Base-by-base conservation (phyloP, 1,284 basidiomycete species). In the Takashimella tepidaria region DNA sequence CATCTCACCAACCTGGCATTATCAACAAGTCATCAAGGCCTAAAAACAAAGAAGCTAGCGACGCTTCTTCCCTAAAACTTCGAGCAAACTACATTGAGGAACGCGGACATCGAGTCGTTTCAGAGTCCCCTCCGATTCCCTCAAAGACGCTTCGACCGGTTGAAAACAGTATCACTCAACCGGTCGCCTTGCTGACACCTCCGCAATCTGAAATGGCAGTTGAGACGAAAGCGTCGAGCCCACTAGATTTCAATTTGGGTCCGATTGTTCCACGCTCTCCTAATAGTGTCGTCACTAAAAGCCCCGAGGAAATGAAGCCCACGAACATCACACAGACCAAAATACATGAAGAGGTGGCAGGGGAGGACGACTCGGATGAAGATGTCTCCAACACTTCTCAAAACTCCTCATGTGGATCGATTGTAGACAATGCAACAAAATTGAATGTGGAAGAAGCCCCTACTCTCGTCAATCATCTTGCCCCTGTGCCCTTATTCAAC, bases 401-500 rank as follows among this genome's bases (percentile, higher is more conserved):
- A 16, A 37, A 37, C 16, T 37, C 31, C 10, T 16, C 16, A 8
- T 8, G 31, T 16, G 8, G 10, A 16, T 37, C 31, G 31, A 37
- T 16, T 8, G 31, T 37, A 37, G 31, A 37, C 16, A 23, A 5
- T 4, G 25, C 27, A 45, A 31, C 50, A 16, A n/a, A 27, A 23
- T 22, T 21, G 27, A 41, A 5, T 31, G 19, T 11, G n/a, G n/a
- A n/a, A n/a, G n/a, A n/a, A n/a, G n/a, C n/a, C n/a, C n/a, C n/a
- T n/a, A n/a, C n/a, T n/a, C n/a, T n/a, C n/a, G n/a, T n/a, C n/a
- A n/a, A n/a, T n/a, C n/a, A n/a, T n/a, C n/a, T n/a, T n/a, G n/a
- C n/a, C n/a, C n/a, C 21, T 8, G 40, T 24, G 13, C n/a, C 37
- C 11, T 21, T 42, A 13, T 53, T 62, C 45, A 55, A 55, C 19